Conservation (phyloP, 306 rosid species). For the Medicago ruthenica region DNA sequence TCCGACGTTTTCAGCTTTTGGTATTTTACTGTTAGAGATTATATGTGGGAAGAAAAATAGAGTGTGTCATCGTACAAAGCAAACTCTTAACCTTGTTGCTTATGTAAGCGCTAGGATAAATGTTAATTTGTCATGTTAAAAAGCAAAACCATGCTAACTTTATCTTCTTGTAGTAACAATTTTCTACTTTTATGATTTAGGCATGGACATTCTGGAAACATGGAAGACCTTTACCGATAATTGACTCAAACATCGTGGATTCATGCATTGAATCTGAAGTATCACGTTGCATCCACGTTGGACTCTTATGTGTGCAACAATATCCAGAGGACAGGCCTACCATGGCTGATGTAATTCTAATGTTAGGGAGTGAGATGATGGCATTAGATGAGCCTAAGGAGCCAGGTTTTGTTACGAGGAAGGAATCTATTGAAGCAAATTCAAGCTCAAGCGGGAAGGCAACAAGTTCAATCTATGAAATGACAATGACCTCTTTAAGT, state of each 20-base stretch:
- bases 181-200: conserved; percentile 37
- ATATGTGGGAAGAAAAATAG: conserved; percentile 55
- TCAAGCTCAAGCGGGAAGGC: conserved; percentile 33
- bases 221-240: conserved; percentile 41
- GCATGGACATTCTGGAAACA: conserved; percentile 63
- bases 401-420: conserved; percentile 48
- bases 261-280: conserved; percentile 39
- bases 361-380: conserved; percentile 49
- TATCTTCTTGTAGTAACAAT: neutral
- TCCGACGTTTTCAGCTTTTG: conserved; percentile 47
- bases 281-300: conserved; percentile 54
- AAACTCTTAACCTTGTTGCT: conserved; percentile 54
- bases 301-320: conserved; percentile 65
- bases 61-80: conserved; percentile 45
- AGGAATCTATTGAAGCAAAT: neutral
- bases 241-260: conserved; percentile 42
- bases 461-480: conserved; percentile 36
- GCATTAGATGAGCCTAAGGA: conserved; percentile 54
- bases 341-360: conserved; percentile 50
- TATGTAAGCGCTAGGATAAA: conserved; percentile 49
- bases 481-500: conserved; percentile 34
- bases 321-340: conserved; percentile 54
- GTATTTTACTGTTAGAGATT: conserved; percentile 57
- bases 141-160: too few species aligned
- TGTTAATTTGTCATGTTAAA: neutral